A percentile compares a stretch with the other conserved stretches of the same genome.
These are phyloP conservation scores for Sugiyamaella neomexicana DNA, from an alignment of 1,139 yeast genomes.

Conservation along the genomic window DNA sequence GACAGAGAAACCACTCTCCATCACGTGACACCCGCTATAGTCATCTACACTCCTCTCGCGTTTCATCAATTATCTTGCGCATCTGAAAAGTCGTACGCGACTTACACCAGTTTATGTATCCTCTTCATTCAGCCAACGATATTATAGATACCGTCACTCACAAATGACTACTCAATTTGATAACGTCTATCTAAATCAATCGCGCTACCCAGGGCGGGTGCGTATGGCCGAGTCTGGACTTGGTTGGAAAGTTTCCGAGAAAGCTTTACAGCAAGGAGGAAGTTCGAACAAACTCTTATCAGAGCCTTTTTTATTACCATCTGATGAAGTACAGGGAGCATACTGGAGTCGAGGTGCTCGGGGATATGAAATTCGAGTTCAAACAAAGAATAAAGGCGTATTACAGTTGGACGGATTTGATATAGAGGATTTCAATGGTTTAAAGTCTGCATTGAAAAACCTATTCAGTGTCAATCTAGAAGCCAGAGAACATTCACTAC, in stretches of 20 bases:
- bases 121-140: background rate
- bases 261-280: slow-evolving; percentile 45
- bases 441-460: slow-evolving; percentile 81
- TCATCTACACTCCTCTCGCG: background rate
- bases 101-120: background rate
- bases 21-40: slow-evolving; percentile 1
- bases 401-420: slow-evolving; percentile 91
- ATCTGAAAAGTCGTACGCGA: slow-evolving; percentile 3
- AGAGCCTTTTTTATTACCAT: slow-evolving; percentile 81
- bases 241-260: slow-evolving; percentile 84
- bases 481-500: slow-evolving; percentile 81
- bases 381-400: slow-evolving; percentile 85
- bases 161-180: slow-evolving; percentile 60
- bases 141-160: background rate
- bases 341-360: slow-evolving; percentile 93
- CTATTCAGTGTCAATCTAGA: slow-evolving; percentile 74
- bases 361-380: slow-evolving; percentile 85
- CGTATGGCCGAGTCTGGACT: slow-evolving; percentile 93
- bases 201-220: slow-evolving; percentile 80
- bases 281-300: slow-evolving; percentile 49
- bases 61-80: background rate
- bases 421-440: slow-evolving; percentile 69
- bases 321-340: slow-evolving; percentile 76
- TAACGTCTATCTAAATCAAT: slow-evolving; percentile 83
- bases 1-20: no score